A percentile compares a stretch with the other conserved stretches of the same genome.
Conservation (phyloP, 768 basidiomycete genomes). For the Lyophyllum shimeji region DNA sequence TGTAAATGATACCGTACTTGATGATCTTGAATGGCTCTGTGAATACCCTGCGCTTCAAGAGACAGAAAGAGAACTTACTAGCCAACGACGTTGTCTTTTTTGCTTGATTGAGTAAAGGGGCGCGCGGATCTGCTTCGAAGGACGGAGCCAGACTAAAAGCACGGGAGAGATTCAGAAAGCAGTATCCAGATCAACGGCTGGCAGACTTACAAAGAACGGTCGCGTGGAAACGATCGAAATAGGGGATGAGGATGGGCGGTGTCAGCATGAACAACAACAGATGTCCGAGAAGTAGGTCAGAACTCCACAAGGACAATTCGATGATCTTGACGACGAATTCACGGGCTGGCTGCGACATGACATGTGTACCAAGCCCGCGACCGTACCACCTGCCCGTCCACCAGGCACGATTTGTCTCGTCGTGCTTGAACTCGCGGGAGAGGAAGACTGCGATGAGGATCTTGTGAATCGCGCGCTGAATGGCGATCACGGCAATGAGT, state of each 20-base stretch:
- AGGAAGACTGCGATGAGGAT: conserved; percentile 91
- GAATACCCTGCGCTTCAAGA: not conserved
- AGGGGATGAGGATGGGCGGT: conserved; percentile 86
- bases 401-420: conserved; percentile 98
- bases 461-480: conserved; percentile 94
- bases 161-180: not conserved
- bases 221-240: conserved; percentile 88
- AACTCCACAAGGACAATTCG: conserved; percentile 93
- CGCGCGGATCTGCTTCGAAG: conserved; percentile 91
- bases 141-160: conserved; percentile 84
- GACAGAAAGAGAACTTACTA: conserved; percentile 49
- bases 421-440: conserved; percentile 98
- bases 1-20: conserved; percentile 81
- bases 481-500: conserved; percentile 85
- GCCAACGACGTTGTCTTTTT: conserved; percentile 85
- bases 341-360: conserved; percentile 96
- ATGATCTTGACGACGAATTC: conserved; percentile 98
- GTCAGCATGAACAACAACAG: conserved; percentile 89
- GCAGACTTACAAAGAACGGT: conserved; percentile 80
- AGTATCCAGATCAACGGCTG: not conserved
- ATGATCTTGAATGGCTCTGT: conserved; percentile 51
- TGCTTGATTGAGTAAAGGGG: conserved; percentile 90
- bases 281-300: conserved; percentile 87
- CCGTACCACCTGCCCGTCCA: conserved; percentile 99
- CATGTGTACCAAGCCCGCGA: conserved; percentile 84